Conservation (phyloP, 1,284 basidiomycete genomes). For the Peniophora sp. region DNA sequence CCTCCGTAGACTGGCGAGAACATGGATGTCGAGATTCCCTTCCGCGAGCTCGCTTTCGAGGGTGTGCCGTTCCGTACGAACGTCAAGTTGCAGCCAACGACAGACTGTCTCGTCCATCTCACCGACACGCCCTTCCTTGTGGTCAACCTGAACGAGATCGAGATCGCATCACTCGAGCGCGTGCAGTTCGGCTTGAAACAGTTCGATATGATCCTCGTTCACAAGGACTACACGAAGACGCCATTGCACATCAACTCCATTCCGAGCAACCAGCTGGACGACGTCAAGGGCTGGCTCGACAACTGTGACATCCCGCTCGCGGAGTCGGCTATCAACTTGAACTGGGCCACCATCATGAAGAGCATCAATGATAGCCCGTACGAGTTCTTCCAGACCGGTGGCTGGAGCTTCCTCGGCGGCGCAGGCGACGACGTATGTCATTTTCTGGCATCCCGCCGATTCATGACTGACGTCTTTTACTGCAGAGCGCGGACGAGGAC, state of each 20-base stretch:
- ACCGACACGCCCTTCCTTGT: constrained; percentile 96
- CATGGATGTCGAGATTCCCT: constrained; percentile 92
- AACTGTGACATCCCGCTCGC: constrained; percentile 92
- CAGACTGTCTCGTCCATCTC: constrained; percentile 94
- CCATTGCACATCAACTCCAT: constrained; percentile 96
- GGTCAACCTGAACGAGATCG: constrained; percentile 90
- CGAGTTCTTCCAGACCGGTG: constrained; percentile 93
- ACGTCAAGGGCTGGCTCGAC: constrained; percentile 99
- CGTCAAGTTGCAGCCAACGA: constrained; percentile 92
- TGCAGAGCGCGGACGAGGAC: constrained; percentile 60
- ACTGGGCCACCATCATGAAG: constrained; percentile 98
- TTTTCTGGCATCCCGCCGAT: constrained; percentile 1
- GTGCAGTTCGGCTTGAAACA: constrained; percentile 96
- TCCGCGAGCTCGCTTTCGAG: constrained; percentile 94
- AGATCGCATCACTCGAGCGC: constrained; percentile 94
- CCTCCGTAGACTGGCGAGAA: constrained; percentile 68
- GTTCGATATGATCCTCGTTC: constrained; percentile 95
- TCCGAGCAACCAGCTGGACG: constrained; percentile 84
- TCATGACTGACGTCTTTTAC: constrained; percentile 4
- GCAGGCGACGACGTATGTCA: constrained; percentile 51
- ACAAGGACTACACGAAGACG: constrained; percentile 90
- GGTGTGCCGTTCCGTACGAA: constrained; percentile 96
- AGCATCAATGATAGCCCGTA: constrained; percentile 93
- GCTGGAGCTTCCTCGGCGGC: constrained; percentile 89
- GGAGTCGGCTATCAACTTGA: constrained; percentile 95